Conservation (phyloP, 352 stramenopile genomes). For the Phytopythium helicoides region DNA sequence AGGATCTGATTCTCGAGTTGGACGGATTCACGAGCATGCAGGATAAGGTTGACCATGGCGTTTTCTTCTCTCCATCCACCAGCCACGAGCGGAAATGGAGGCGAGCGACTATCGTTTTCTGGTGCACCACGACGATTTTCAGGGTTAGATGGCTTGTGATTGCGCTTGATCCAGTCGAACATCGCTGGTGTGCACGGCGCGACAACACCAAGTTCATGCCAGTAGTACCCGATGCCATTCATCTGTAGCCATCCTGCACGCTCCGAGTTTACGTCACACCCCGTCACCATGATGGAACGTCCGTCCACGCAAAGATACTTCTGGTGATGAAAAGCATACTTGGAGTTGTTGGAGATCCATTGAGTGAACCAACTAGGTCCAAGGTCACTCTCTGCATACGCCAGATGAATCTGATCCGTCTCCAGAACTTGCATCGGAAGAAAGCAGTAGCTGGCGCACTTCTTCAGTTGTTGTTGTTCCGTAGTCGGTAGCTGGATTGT, state of each 20-base stretch:
- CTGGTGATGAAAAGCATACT: slow-evolving; percentile 82
- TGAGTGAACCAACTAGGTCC: slow-evolving; percentile 40
- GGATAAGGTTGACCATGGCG: slow-evolving; percentile 80
- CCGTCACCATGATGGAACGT: slow-evolving; percentile 63
- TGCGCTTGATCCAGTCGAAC: slow-evolving; percentile 55
- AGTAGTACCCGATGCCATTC: slow-evolving; percentile 72
- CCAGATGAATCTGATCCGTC: slow-evolving; percentile 37
- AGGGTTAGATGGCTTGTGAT: slow-evolving; percentile 47
- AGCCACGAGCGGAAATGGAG: slow-evolving; percentile 69
- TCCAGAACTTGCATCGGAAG: not conserved
- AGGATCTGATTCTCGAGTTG: slow-evolving; percentile 84
- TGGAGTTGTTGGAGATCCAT: slow-evolving; percentile 73
- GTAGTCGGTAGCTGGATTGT: slow-evolving; percentile 75
- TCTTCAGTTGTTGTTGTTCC: slow-evolving; percentile 55
- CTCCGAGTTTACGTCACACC: slow-evolving; percentile 74
- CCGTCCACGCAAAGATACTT: slow-evolving; percentile 79
- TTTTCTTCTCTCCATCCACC: slow-evolving; percentile 78
- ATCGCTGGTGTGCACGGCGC: slow-evolving; percentile 42
- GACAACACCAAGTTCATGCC: slow-evolving; percentile 73
- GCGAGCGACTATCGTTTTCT: slow-evolving; percentile 5
- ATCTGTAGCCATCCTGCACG: slow-evolving; percentile 59
- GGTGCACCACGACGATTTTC: slow-evolving; percentile 46
- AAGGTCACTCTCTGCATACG: slow-evolving; percentile 65
- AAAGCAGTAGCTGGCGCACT: slow-evolving; percentile 42
- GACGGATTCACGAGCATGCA: slow-evolving; percentile 54